These are phyloP conservation scores for Rhododendron henanense DNA, from an alignment of 148 eudicot genomes.

Conservation along the genomic window DNA sequence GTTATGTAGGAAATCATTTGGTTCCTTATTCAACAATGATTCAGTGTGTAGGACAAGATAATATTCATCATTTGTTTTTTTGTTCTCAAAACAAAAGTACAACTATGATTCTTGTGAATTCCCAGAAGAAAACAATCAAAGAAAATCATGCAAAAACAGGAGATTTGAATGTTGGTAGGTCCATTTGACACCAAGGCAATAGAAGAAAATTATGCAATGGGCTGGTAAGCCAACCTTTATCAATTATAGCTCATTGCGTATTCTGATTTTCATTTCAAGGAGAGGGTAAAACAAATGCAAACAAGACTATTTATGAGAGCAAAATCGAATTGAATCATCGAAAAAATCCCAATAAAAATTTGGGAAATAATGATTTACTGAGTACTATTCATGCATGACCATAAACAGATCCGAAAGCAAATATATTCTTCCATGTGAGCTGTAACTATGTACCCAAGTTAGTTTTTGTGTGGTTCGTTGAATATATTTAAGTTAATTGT, in stretches of 20 bases:
- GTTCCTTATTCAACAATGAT: neutral
- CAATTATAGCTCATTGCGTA: slow-evolving; percentile 29
- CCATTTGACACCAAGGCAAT: no score
- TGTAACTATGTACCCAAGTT: no score
- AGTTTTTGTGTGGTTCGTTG: no score
- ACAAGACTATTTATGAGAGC: neutral
- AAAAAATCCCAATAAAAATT: no score
- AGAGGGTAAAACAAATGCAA: slow-evolving; percentile 41
- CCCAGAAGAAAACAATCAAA: neutral
- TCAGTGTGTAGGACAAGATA: neutral
- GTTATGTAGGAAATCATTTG: neutral
- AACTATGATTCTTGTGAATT: neutral
- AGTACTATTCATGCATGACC: no score
- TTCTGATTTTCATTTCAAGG: slow-evolving; percentile 12
- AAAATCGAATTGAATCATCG: neutral
- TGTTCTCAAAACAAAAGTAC: neutral
- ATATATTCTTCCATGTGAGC: no score
- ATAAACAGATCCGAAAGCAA: no score
- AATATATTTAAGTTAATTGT: no score
- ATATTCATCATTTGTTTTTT: slow-evolving; percentile 13
- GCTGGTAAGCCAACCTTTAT: neutral
- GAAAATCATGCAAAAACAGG: slow-evolving; percentile 7
- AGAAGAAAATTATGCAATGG: no score
- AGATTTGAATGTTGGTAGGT: no score
- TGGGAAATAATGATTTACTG: neutral